Conservation (phyloP, 345 rosid genomes). For the Nephelium lappaceum region DNA sequence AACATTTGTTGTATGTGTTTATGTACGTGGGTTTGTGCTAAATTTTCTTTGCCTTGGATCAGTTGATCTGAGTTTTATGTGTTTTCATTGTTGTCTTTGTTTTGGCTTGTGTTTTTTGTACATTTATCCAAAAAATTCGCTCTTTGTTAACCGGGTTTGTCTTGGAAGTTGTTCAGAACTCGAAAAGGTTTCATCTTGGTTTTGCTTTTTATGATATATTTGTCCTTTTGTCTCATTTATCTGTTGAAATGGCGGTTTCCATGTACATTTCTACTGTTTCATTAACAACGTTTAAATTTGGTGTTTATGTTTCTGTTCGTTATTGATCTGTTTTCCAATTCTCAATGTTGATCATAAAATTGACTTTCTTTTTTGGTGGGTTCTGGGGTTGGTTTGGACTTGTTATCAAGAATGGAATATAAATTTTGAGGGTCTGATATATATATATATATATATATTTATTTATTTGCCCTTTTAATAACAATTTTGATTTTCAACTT, state of each 20-base stretch:
- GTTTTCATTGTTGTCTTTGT: background rate
- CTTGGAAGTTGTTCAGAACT: background rate
- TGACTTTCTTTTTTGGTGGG: background rate
- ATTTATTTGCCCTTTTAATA: too few relatives aligned
- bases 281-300: slow-evolving; percentile 6
- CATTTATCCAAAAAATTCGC: background rate
- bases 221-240: too few relatives aligned
- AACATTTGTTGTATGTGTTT: background rate
- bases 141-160: background rate
- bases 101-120: background rate
- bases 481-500: slow-evolving; percentile 2
- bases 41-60: background rate
- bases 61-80: background rate
- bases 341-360: background rate
- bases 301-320: background rate
- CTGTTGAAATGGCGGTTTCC: background rate
- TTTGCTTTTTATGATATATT: background rate
- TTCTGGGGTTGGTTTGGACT: background rate
- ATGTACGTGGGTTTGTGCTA: slow-evolving; percentile 1
- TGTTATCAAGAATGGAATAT: background rate
- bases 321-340: slow-evolving; percentile 12
- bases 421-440: background rate
- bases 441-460: too few relatives aligned
- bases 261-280: slow-evolving; percentile 8
- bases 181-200: slow-evolving; percentile 20